Base-by-base conservation (phyloP, 2,329 filamentous ascomycete genomes). In the Rugonectria rugulosa region DNA sequence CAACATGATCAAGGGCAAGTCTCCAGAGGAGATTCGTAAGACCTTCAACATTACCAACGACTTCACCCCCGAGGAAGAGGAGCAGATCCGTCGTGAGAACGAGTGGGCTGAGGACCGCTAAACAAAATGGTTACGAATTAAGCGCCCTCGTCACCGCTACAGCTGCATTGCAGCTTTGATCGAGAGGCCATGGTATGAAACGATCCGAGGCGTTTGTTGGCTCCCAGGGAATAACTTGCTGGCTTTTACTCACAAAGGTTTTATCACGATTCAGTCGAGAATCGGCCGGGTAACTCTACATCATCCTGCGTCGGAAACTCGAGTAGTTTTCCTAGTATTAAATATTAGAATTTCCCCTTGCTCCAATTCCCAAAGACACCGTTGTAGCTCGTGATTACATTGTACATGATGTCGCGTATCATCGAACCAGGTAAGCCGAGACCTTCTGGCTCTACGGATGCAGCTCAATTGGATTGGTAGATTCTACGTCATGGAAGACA, bases 1-100 rank as follows among this genome's bases (percentile, higher is more conserved):
- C 60, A 99, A 99, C 80, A 99, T 99, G 95, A 99, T 99, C 83
- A 99, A 99, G 90, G 95, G 95, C 79, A 99, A 99, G 84, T 97
- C 92, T 0, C 95, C 95, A 3, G 95, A 99, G 75, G 95, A 99
- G 81, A 99, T 99, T 70, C 91, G 95, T 46, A 99, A 98, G 84
- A 99, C 95, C 0, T 99, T 99, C 82, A 99, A 99, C 80, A 99
- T 99, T 71, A 95, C 96, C 70, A 99, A 99, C 70, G 95, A 99
- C 76, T 99, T 99, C 79, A 98, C 95, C 0, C 92, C 94, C 3
- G 95, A 99, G 77, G 95, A 99, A 79, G 95, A 99, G 77, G 95
- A 99, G 73, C 95, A 99, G 83, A 99, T 95, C 62, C 89, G 91
- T 53, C 86, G 91, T 4, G 91, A 95, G 81, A 95, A 95, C 73